A percentile compares a stretch with the other conserved stretches of the same genome.
phyloP scores from a whole-genome alignment of 192 early-diverging fungal species.

The Backusella tuberculispora region DNA sequence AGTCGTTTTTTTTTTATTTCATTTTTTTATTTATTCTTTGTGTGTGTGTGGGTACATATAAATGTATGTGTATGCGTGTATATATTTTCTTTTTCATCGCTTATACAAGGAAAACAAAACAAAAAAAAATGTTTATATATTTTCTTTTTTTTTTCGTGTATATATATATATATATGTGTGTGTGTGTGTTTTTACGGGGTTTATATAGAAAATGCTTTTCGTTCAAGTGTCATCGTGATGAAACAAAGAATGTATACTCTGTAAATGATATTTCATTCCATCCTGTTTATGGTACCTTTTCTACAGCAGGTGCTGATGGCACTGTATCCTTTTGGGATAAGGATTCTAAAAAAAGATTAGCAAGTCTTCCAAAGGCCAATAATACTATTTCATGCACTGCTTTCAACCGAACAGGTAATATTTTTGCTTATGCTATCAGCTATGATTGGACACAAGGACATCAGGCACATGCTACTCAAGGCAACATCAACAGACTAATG shows the following conservation, averaged over 20 bases:
- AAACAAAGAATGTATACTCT: constrained; percentile 62
- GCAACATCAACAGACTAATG: constrained; percentile 53
- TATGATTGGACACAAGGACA: constrained; percentile 75
- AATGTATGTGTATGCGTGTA: neutral
- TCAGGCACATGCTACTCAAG: constrained; percentile 61
- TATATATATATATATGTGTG: neutral
- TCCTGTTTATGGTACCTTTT: constrained; percentile 85
- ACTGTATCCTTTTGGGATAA: constrained; percentile 92
- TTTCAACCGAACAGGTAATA: constrained; percentile 78
- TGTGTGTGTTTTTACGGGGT: neutral
- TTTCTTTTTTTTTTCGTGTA: neutral
- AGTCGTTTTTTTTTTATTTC: neutral
- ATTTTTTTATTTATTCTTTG: neutral
- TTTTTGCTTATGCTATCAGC: constrained; percentile 92
- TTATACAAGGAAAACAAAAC: neutral
- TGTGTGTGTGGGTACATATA: neutral
- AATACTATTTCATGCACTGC: constrained; percentile 73
- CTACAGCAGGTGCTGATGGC: constrained; percentile 87
- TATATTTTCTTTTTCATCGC: neutral
- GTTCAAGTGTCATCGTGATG: constrained; percentile 93
- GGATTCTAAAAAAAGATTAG: constrained; percentile 84
- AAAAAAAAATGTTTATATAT: no score
- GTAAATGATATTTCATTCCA: constrained; percentile 80
- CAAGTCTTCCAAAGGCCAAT: constrained; percentile 67
- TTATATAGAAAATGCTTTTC: constrained; percentile 71